Evolutionary conservation across 2,329 filamentous ascomycete species (phyloP), one percentile per base, ranked within the genome.

Genomic region (Ampelomyces quisqualis): DNA sequence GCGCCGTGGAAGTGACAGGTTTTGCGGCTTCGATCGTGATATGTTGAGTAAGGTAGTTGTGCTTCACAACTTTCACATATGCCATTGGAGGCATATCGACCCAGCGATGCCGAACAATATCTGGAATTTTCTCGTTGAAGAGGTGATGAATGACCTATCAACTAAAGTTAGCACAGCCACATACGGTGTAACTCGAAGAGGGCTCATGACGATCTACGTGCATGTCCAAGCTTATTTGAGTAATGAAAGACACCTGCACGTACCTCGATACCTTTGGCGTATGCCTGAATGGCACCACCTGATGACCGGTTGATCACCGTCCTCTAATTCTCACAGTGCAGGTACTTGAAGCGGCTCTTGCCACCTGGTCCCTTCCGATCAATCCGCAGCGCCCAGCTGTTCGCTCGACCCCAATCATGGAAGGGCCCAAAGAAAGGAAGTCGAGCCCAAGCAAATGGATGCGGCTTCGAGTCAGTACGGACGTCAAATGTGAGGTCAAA

Each of bases 391-490:
- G 22, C 22, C 22, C 22, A 24, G 6, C 22, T 24, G 6, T 24
- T 24, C 9, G 22, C 22, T 24, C 7, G 22, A 24, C n/a, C 22
- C 22, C 22, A 24, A 24, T 24, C 22, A 3, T 3, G 22, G 6
- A 24, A 24, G 9, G 22, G 22, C 9, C 22, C 22, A 7, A 3
- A 3, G n/a, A 7, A n/a, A 3, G 22, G 22, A 3, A 24, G 22
- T 3, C 22, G 22, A 24, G 22, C 22, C 22, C 22, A 24, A 10
- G 22, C 9, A 7, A 24, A 24, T 3, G 22, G 22, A 7, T 24
- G 22, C 9, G 22, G 22, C 7, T 24, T 24, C 22, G 9, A 50
- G 50, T 24, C 22, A 8, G n/a, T 3, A 7, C 22, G 22, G n/a
- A 24, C 22, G 9, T 24, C 22, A 7, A 24, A 24, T 7, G 22